These are phyloP conservation scores for Lanzia echinophila DNA, from an alignment of 2,329 filamentous ascomycete species.

Conservation along the genomic window DNA sequence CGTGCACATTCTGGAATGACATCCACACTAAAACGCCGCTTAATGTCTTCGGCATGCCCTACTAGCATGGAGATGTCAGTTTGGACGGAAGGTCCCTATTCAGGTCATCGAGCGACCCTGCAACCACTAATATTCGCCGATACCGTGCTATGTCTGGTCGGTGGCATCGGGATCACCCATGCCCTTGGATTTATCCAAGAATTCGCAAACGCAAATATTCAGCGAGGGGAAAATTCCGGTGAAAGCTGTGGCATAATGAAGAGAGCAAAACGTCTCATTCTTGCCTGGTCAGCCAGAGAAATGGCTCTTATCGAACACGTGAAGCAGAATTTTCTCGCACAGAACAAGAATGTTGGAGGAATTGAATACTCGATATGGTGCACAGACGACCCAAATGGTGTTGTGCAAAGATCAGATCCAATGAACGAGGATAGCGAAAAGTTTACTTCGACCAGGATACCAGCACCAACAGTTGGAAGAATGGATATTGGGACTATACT, in stretches of 20 bases:
- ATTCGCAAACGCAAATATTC: slow-evolving; percentile 10
- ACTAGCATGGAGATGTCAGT: not conserved
- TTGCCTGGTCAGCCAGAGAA: slow-evolving; percentile 26
- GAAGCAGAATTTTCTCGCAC: slow-evolving; percentile 15
- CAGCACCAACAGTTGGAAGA: slow-evolving; percentile 3
- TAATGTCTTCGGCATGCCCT: not conserved
- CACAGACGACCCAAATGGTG: not conserved
- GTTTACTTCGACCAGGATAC: not conserved
- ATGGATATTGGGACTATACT: slow-evolving; percentile 18
- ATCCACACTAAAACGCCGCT: not conserved
- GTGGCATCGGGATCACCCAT: not conserved
- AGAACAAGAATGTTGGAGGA: slow-evolving; percentile 11
- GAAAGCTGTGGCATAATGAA: slow-evolving; percentile 14
- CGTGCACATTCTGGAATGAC: slow-evolving; percentile 2
- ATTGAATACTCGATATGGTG: slow-evolving; percentile 14
- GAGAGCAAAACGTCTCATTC: slow-evolving; percentile 18
- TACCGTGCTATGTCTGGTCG: not conserved
- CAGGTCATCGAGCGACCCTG: not conserved
- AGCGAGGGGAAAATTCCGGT: not conserved
- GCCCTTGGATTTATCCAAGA: slow-evolving; percentile 16
- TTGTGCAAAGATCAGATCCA: not conserved
- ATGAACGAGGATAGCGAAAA: not conserved
- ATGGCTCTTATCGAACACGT: slow-evolving; percentile 22
- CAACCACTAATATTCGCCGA: not conserved
- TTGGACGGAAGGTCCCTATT: slow-evolving; percentile 3